Evolutionary conservation across 2,329 filamentous ascomycete species (phyloP), one percentile per base, ranked within the genome.

Genomic region (Paraphaeosphaeria minitans): DNA sequence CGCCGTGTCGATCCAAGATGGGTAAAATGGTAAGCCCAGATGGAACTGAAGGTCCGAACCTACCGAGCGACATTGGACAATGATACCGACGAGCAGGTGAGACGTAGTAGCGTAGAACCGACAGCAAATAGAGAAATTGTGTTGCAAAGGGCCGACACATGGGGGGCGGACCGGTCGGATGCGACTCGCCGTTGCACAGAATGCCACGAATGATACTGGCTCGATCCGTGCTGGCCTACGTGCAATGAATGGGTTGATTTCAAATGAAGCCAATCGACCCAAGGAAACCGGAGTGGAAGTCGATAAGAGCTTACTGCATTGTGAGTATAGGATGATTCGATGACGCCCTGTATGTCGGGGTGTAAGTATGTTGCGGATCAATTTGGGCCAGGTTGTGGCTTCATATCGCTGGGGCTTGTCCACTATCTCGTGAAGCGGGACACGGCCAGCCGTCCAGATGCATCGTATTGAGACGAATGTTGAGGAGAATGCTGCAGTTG

Each of bases 401-500:
- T 60, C 55, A 58, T 58, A 60, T 55, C 24, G 21, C 59, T 53
- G 55, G 55, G 24, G 50, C 53, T 47, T 53, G 46, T 35, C 39
- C 46, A 49, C 24, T 57, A 61, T 56, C 49, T 52, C 53, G 53
- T 54, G 45, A 50, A 48, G 33, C 52, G 51, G 42, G n/a, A 55
- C 50, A 39, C 43, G 35, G 53, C 41, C 56, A 53, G 58, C 58
- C 33, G 48, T 53, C 63, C 62, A 61, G 35, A 53, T 53, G 58
- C 53, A 47, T 51, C 56, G 45, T 50, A 49, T 55, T 33, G 42
- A 61, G 58, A 52, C 52, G 60, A 53, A 55, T 54, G 50, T 29
- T 9, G 22, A 49, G 57, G 60, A 56, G 57, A 51, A 53, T 56
- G 50, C 58, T 66, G 64, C 62, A 58, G 58, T 63, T 47, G 62